Evolutionary conservation across 225 moss, liverwort and hornwort genomes (phyloP).

Genomic region (Bryoerythrophyllum caledonicum): DNA sequence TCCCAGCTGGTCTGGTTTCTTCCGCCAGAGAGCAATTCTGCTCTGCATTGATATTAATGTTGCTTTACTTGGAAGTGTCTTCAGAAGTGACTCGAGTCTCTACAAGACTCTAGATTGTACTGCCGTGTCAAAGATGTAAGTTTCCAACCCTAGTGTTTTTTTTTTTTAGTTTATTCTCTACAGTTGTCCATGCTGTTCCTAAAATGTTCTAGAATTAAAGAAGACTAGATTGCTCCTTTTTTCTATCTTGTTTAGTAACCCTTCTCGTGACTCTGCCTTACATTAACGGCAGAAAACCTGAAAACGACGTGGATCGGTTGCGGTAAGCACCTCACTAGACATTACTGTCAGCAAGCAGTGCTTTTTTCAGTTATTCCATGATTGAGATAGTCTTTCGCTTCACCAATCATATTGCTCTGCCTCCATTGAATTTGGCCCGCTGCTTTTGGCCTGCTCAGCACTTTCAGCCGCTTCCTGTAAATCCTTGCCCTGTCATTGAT

Average conservation of each 20-base stretch:
- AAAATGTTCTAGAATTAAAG: conserved; percentile 16
- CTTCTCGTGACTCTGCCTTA: conserved; percentile 14
- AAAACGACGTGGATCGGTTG: conserved; percentile 20
- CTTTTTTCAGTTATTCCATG: conserved; percentile 18
- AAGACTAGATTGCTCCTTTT: conserved; percentile 19
- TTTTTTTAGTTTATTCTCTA: background rate
- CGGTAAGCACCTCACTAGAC: conserved; percentile 16
- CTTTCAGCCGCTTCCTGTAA: conserved; percentile 11
- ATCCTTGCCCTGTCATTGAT: conserved; percentile 11
- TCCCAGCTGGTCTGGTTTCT: conserved; percentile 14
- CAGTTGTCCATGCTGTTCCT: conserved; percentile 13
- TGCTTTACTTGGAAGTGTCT: conserved; percentile 12
- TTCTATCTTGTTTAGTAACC: conserved; percentile 8
- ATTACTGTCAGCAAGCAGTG: conserved; percentile 1
- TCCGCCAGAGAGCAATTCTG: conserved; percentile 19
- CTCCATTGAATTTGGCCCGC: background rate
- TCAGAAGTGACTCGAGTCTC: conserved; percentile 17
- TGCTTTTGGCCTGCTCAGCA: conserved; percentile 18
- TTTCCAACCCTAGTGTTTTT: conserved; percentile 7
- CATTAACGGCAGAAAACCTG: conserved; percentile 6
- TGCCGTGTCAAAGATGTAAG: conserved; percentile 22
- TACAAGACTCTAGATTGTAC: conserved; percentile 16
- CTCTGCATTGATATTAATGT: conserved; percentile 12
- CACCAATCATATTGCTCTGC: background rate
- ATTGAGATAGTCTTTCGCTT: conserved; percentile 2